A percentile compares a stretch with the other conserved stretches of the same genome.
phyloP scores from a whole-genome alignment of 352 stramenopile species.

The Globisporangium nodosum region DNA sequence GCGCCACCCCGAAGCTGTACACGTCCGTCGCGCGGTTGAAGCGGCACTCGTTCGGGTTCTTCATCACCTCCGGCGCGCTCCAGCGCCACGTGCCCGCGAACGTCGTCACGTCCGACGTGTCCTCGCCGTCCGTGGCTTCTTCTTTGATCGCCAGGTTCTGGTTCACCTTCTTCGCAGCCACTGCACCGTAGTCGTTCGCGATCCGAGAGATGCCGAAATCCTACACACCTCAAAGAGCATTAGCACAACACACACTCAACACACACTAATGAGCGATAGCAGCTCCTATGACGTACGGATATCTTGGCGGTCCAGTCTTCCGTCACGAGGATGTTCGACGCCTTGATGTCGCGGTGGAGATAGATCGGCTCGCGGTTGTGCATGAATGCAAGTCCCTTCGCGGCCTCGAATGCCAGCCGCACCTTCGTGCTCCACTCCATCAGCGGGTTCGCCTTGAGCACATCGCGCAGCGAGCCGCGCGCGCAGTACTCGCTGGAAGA shows the following conservation, averaged over 20 bases:
- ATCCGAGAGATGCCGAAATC: slow-evolving; percentile 76
- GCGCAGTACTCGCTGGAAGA: slow-evolving; percentile 54
- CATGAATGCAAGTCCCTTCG: slow-evolving; percentile 76
- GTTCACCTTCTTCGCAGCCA: slow-evolving; percentile 34
- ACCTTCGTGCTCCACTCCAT: slow-evolving; percentile 69
- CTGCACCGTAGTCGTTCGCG: slow-evolving; percentile 40
- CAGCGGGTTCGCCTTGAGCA: slow-evolving; percentile 49
- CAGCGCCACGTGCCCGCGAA: slow-evolving; percentile 73
- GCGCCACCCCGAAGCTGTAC: slow-evolving; percentile 66
- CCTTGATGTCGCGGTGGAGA: slow-evolving; percentile 67
- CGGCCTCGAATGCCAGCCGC: slow-evolving; percentile 55
- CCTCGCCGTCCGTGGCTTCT: slow-evolving; percentile 7
- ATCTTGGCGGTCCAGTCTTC: slow-evolving; percentile 74
- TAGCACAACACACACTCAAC: not conserved
- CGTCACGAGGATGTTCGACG: slow-evolving; percentile 71
- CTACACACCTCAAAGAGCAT: not conserved
- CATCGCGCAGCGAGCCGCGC: slow-evolving; percentile 54
- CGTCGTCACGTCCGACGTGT: slow-evolving; percentile 46
- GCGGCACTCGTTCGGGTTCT: slow-evolving; percentile 52
- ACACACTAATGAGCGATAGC: not conserved
- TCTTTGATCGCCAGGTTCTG: slow-evolving; percentile 6
- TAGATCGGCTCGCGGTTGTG: slow-evolving; percentile 73
- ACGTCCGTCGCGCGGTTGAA: slow-evolving; percentile 74
- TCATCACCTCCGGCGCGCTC: slow-evolving; percentile 71
- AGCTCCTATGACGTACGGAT: slow-evolving; percentile 13